A percentile compares a stretch with the other conserved stretches of the same genome.
phyloP scores from a whole-genome alignment of 2,329 filamentous ascomycete species.

The Drechmeria coniospora region DNA sequence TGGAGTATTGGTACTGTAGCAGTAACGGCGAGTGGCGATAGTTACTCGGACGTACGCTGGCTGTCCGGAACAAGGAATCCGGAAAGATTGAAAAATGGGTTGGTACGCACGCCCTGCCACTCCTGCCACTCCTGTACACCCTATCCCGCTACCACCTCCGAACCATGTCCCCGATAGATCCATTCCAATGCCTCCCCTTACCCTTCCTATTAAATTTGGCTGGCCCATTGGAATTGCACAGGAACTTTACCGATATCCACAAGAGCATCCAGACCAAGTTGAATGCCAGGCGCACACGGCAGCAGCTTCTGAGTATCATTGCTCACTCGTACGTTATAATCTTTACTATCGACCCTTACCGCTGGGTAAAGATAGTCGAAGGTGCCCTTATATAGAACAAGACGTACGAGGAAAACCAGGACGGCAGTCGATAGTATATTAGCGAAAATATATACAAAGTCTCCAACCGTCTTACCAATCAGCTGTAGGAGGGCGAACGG shows the following conservation, averaged over 20 bases:
- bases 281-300: slow-evolving; percentile 48
- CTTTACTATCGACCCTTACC: slow-evolving; percentile 52
- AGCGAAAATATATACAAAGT: slow-evolving; percentile 50
- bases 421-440: slow-evolving; percentile 32
- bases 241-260: slow-evolving; percentile 61
- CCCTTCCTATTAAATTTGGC: too few species aligned
- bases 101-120: too few species aligned
- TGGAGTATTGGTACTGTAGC: slow-evolving; percentile 55
- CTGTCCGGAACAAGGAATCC: slow-evolving; percentile 47
- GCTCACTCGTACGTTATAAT: slow-evolving; percentile 61
- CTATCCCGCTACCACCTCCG: too few species aligned
- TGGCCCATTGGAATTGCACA: too few species aligned
- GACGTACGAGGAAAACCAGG: slow-evolving; percentile 20
- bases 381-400: slow-evolving; percentile 45
- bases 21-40: slow-evolving; percentile 59
- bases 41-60: slow-evolving; percentile 61
- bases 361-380: slow-evolving; percentile 52
- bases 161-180: too few species aligned
- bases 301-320: slow-evolving; percentile 58
- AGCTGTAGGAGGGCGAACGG: slow-evolving; percentile 25
- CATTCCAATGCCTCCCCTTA: too few species aligned
- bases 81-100: slow-evolving; percentile 66
- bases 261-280: slow-evolving; percentile 56
- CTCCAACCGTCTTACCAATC: slow-evolving; percentile 35
- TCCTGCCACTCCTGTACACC: too few species aligned